These are phyloP conservation scores for Rhizopogon vesiculosus DNA, from an alignment of 768 basidiomycete species.

Conservation along the genomic window DNA sequence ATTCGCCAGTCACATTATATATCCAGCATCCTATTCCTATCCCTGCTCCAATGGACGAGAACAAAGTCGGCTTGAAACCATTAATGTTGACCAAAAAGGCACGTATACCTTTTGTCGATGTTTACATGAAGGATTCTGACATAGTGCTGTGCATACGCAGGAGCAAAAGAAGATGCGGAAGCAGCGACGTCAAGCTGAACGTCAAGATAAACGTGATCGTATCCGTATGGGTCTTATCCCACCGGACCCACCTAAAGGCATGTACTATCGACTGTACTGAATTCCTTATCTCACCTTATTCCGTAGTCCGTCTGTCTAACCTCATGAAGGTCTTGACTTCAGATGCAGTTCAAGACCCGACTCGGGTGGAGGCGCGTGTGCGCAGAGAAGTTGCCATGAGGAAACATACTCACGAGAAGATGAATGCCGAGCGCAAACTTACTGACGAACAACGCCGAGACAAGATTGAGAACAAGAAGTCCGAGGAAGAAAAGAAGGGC, in stretches of 20 bases:
- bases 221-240: conserved; percentile 95
- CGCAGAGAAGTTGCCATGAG: conserved; percentile 89
- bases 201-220: conserved; percentile 93
- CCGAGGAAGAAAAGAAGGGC: conserved; percentile 83
- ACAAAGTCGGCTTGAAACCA: conserved; percentile 71
- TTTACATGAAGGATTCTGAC: background rate
- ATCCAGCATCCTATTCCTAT: conserved; percentile 98
- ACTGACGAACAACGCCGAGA: conserved; percentile 87
- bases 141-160: conserved; percentile 21
- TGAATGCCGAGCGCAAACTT: conserved; percentile 88
- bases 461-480: conserved; percentile 82
- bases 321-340: conserved; percentile 97
- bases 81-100: conserved; percentile 91
- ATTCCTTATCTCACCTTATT: background rate
- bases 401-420: conserved; percentile 86
- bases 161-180: conserved; percentile 98
- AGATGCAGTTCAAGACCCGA: conserved; percentile 96
- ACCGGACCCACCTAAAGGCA: conserved; percentile 93
- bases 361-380: conserved; percentile 94
- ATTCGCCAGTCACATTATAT: conserved; percentile 83
- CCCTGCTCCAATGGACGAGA: conserved; percentile 85
- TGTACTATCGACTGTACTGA: conserved; percentile 1
- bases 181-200: conserved; percentile 77
- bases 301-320: conserved; percentile 84
- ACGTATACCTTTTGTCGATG: conserved; percentile 8